A percentile compares a stretch with the other conserved stretches of the same genome.
phyloP scores from a whole-genome alignment of 2,329 filamentous ascomycete species.

The Dendrostoma leiphaemia region DNA sequence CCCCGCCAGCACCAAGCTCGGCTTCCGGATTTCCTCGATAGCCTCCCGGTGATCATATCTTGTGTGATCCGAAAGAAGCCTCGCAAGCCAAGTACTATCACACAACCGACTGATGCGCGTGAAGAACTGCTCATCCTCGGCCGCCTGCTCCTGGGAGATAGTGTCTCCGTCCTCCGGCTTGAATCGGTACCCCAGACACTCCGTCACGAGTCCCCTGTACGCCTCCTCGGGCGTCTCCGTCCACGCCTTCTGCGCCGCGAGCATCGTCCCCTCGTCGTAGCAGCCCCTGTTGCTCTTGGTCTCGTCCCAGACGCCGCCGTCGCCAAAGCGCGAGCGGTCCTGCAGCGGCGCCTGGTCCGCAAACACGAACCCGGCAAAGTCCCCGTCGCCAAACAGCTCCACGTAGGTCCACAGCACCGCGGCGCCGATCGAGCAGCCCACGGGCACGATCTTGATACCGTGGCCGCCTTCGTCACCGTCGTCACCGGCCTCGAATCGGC shows the following conservation, averaged over 20 bases:
- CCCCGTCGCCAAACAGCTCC: conserved; percentile 34
- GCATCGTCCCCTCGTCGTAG: conserved; percentile 36
- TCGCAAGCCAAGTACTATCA: conserved; percentile 36
- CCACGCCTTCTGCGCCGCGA: conserved; percentile 29
- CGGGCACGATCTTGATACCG: conserved; percentile 26
- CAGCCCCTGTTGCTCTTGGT: conserved; percentile 32
- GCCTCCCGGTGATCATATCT: conserved; percentile 41
- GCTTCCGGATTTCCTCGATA: conserved; percentile 31
- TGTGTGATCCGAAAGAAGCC: conserved; percentile 37
- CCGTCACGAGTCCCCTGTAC: conserved; percentile 29
- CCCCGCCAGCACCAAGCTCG: conserved; percentile 36
- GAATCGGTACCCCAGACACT: conserved; percentile 35
- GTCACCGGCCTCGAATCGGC: too few species aligned
- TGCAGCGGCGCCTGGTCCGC: conserved; percentile 41
- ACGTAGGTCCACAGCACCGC: conserved; percentile 39
- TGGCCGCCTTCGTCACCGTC: background rate
- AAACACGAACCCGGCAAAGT: conserved; percentile 33
- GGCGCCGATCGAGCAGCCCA: conserved; percentile 40
- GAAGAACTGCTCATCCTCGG: conserved; percentile 35
- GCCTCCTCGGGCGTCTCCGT: conserved; percentile 23
- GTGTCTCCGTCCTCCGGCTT: conserved; percentile 24
- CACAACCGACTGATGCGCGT: conserved; percentile 31
- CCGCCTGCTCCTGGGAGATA: conserved; percentile 23
- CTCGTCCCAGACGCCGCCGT: conserved; percentile 33
- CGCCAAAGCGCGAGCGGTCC: conserved; percentile 31